These are phyloP conservation scores for Camelina neglecta DNA, from an alignment of 345 rosid species.

Conservation along the genomic window DNA sequence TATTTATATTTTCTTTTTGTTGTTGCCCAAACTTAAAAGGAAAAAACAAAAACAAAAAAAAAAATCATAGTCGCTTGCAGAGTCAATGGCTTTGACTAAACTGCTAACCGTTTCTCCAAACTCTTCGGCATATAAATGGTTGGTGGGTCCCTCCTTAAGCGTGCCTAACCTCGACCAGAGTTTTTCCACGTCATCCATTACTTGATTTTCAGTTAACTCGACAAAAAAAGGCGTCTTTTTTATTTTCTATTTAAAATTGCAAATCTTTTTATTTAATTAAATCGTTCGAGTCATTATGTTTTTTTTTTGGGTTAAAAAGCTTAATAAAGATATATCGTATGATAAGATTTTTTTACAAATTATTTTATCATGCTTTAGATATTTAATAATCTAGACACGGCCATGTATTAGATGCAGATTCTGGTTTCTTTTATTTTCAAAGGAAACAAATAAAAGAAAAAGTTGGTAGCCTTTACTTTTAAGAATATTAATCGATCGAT, in stretches of 20 bases:
- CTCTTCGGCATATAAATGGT: conserved; percentile 21
- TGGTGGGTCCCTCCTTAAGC: conserved; percentile 33
- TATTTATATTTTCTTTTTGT: neutral
- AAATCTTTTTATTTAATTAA: neutral
- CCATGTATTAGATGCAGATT: conserved; percentile 26
- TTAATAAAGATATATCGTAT: neutral
- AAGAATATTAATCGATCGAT: conserved; percentile 33
- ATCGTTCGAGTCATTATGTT: neutral
- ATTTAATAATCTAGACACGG: neutral
- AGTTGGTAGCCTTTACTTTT: conserved; percentile 30
- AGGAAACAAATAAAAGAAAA: neutral
- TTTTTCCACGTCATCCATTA: conserved; percentile 25
- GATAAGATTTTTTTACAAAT: neutral
- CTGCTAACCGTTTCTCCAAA: conserved; percentile 40
- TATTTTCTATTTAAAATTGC: neutral
- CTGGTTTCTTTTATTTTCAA: neutral
- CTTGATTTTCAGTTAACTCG: neutral
- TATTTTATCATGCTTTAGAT: neutral
- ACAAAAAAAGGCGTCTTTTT: neutral
- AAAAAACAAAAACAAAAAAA: neutral
- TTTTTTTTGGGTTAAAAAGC: too few species aligned
- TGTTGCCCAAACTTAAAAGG: conserved; percentile 1
- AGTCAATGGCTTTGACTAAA: conserved; percentile 39
- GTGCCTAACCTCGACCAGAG: neutral
- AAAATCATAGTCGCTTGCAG: neutral